Conservation (phyloP, 805 yeast species). For the Wickerhamiella vanderwaltii region DNA sequence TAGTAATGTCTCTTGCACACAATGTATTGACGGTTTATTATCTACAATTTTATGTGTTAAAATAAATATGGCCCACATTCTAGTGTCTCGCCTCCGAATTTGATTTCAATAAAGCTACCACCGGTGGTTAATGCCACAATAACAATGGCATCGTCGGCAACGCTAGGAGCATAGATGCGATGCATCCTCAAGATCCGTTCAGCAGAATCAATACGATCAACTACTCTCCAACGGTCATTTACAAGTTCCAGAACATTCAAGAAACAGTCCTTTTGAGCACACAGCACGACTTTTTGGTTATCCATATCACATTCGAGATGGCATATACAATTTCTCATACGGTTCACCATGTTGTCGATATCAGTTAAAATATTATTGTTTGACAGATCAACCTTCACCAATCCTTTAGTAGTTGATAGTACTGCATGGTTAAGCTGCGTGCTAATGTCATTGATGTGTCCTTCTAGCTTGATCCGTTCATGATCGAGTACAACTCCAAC, state of each 20-base stretch:
- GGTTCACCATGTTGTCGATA: constrained; percentile 2
- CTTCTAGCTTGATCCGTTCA: neutral
- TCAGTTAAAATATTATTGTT: neutral
- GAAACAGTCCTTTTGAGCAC: constrained; percentile 7
- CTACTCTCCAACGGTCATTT: neutral
- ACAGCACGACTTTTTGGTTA: neutral
- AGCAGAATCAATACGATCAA: neutral
- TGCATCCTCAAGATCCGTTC: constrained; percentile 7
- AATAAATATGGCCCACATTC: constrained; percentile 4
- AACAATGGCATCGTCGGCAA: neutral
- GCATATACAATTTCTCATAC: constrained; percentile 5
- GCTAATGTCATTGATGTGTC: neutral
- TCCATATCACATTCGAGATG: neutral
- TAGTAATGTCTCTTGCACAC: too few species aligned
- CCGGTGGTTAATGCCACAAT: constrained; percentile 6
- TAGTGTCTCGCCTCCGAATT: neutral
- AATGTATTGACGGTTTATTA: too few species aligned
- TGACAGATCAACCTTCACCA: neutral
- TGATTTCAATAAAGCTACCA: constrained; percentile 6
- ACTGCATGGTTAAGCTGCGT: neutral
- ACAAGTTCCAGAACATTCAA: constrained; percentile 2
- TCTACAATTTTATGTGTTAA: neutral
- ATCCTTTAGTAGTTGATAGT: constrained; percentile 7
- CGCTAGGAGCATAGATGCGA: neutral
- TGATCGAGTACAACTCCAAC: neutral